phyloP scores from a whole-genome alignment of 768 basidiomycete genomes.

The Suillus americanus region DNA sequence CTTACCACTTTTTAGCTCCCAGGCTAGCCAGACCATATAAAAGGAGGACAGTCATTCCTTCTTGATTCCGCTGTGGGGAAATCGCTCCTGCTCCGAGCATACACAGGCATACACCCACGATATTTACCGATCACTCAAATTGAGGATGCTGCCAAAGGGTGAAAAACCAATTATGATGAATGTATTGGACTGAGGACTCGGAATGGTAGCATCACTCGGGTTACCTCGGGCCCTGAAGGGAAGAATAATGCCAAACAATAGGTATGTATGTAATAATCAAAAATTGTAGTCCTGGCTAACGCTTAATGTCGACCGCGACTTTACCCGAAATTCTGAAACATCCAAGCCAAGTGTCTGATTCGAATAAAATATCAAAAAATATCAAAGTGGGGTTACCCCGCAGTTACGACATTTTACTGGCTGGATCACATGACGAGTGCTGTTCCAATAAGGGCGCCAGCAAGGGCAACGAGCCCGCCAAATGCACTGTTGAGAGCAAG shows the following conservation, averaged over 20 bases:
- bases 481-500: constrained; percentile 19
- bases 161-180: background rate
- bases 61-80: background rate
- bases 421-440: constrained; percentile 20
- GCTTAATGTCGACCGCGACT: no score
- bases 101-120: background rate
- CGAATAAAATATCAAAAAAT: background rate
- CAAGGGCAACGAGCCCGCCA: constrained; percentile 24
- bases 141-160: background rate
- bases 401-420: background rate
- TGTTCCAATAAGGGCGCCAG: constrained; percentile 26
- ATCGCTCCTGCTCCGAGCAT: background rate
- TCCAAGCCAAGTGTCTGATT: background rate
- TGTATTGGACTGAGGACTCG: background rate
- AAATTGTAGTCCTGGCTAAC: background rate
- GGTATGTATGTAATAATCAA: background rate
- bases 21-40: no score
- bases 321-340: background rate
- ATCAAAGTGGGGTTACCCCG: background rate
- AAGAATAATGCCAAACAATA: background rate
- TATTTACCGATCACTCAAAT: background rate
- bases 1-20: background rate
- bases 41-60: no score
- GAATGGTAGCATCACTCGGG: no score
- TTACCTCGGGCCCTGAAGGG: no score